Conservation (phyloP, 2,329 filamentous ascomycete genomes). For the Chrysoporthe cubensis region DNA sequence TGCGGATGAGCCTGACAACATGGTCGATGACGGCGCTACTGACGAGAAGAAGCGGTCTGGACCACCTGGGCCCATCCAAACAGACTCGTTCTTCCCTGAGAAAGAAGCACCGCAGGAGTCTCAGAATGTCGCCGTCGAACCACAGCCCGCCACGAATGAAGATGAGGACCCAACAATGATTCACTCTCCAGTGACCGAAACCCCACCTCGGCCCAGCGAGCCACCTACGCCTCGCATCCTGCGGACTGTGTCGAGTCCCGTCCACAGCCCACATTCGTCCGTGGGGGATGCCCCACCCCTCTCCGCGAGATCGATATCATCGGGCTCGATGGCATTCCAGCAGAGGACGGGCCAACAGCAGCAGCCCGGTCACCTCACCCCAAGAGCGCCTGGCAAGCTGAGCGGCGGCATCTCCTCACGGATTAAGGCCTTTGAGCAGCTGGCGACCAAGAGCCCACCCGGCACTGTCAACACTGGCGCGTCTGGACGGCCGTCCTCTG, state of each 20-base stretch:
- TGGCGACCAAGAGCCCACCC: slow-evolving; percentile 52
- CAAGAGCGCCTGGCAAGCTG: slow-evolving; percentile 76
- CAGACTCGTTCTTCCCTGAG: slow-evolving; percentile 45
- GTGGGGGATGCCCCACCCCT: slow-evolving; percentile 52
- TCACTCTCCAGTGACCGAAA: slow-evolving; percentile 30
- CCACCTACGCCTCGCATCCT: slow-evolving; percentile 40
- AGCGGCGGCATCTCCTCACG: slow-evolving; percentile 91
- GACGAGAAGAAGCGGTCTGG: slow-evolving; percentile 38
- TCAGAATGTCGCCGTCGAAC: slow-evolving; percentile 82
- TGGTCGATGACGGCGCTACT: slow-evolving; percentile 36
- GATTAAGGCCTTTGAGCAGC: slow-evolving; percentile 89
- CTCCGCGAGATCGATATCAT: slow-evolving; percentile 58
- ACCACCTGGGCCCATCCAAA: slow-evolving; percentile 60
- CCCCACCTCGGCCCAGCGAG: slow-evolving; percentile 36
- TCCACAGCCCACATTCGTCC: slow-evolving; percentile 49
- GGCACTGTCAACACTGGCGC: slow-evolving; percentile 29
- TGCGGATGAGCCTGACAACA: slow-evolving; percentile 27
- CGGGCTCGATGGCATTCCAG: slow-evolving; percentile 56
- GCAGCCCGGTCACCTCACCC: slow-evolving; percentile 53
- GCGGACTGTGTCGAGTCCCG: slow-evolving; percentile 55
- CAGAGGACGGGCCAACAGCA: slow-evolving; percentile 59
- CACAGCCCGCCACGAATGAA: slow-evolving; percentile 79
- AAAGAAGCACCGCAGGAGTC: slow-evolving; percentile 62
- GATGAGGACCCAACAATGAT: slow-evolving; percentile 79
- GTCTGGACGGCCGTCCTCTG: slow-evolving; percentile 51